phyloP scores from a whole-genome alignment of 2,329 filamentous ascomycete genomes.

The Aureobasidium uvarum region DNA sequence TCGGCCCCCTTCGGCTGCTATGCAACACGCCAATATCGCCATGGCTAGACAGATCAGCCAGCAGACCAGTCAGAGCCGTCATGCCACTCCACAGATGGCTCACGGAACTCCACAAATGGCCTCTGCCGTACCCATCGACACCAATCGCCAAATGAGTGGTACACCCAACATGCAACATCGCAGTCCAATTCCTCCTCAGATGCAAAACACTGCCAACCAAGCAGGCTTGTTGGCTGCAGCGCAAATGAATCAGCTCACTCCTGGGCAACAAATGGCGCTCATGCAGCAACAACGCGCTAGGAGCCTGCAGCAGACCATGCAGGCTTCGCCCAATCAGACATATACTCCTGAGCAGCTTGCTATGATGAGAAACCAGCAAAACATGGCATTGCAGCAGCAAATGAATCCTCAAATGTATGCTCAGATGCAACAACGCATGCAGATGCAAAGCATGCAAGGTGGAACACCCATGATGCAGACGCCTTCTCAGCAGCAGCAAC shows the following conservation, averaged over 20 bases:
- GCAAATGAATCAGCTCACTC: constrained; percentile 33
- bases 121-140: constrained; percentile 34
- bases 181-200: constrained; percentile 36
- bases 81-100: constrained; percentile 42
- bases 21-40: constrained; percentile 36
- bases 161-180: constrained; percentile 40
- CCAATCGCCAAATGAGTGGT: constrained; percentile 39
- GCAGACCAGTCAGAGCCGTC: constrained; percentile 38
- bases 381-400: constrained; percentile 31
- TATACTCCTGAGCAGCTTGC: constrained; percentile 34
- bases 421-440: constrained; percentile 29
- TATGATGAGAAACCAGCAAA: constrained; percentile 32
- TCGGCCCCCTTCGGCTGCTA: constrained; percentile 64
- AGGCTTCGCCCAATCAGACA: constrained; percentile 32
- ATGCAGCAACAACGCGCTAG: constrained; percentile 35
- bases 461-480: constrained; percentile 25
- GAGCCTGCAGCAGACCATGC: constrained; percentile 34
- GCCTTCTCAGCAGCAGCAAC: constrained; percentile 31
- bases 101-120: constrained; percentile 42
- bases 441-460: constrained; percentile 29
- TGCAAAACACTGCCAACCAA: constrained; percentile 34
- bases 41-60: constrained; percentile 43
- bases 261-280: constrained; percentile 31
- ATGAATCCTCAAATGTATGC: constrained; percentile 30
- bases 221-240: constrained; percentile 31